Evolutionary conservation across 768 basidiomycete genomes (phyloP), one percentile per base, ranked within the genome.

Genomic region (Termitomyces sp.): DNA sequence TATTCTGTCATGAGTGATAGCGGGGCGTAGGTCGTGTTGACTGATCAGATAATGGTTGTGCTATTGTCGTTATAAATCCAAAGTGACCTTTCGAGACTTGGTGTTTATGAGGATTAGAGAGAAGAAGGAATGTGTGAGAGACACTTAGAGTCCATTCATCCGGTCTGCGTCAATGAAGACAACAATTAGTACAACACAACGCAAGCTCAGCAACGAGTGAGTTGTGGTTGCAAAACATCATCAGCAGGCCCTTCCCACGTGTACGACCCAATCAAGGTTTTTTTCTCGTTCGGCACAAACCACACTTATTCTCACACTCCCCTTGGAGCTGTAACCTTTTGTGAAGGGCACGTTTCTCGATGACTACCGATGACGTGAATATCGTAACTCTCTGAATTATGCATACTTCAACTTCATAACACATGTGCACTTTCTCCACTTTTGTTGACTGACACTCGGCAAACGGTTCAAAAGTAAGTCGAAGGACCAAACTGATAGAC

Each of bases 1-100:
- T 66, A 66, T 51, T 66, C 65, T 24, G 65, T 66, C 65, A 66
- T 66, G 28, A 51, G 26, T 34, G 20, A 16, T 33, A 33, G 33
- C 28, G 10, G 2, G 26, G 51, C 51, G 51, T 51, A 28, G 51
- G 36, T 37, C 37, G 34, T n/a, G n/a, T 34, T 51, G 10, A 22
- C 15, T 51, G 26, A 51, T 51, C 51, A 51, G 51, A 39, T 51
- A 51, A 28, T 18, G 3, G 4, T 31, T 33, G 34, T 51, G 36
- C 36, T 51, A 39, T n/a, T 28, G 51, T 28, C 16, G 51, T 51
- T 37, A 13, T 26, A 22, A 26, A 37, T 16, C n/a, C 18, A 31
- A 49, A 33, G 48, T 24, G n/a, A 18, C 7, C 33, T 50, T n/a
- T 34, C 20, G 18, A 51, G 26, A 28, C 24, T 51, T 49, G 16